Conservation (phyloP, 257 asterid genomes). For the Solanum virginianum region DNA sequence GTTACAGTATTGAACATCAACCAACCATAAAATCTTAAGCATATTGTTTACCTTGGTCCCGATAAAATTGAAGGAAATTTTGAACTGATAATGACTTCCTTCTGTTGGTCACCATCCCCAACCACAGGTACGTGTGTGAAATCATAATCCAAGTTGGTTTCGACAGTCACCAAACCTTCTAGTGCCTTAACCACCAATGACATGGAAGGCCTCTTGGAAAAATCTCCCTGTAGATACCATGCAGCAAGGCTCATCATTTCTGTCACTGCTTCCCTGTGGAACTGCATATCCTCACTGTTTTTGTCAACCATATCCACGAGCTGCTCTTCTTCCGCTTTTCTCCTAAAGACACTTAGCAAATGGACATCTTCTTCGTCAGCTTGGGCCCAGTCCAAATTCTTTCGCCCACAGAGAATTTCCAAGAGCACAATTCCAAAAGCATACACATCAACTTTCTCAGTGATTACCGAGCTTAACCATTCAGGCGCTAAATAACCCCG, state of each 20-base stretch:
- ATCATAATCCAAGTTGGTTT: background rate
- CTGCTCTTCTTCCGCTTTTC: background rate
- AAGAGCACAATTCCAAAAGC: background rate
- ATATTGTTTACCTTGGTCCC: conserved; percentile 2
- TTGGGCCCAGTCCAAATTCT: background rate
- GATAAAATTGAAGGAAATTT: background rate
- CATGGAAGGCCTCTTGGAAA: conserved; percentile 15
- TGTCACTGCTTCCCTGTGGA: background rate
- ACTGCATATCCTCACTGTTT: background rate
- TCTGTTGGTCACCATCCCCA: background rate
- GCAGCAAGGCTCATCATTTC: background rate
- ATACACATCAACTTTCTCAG: background rate
- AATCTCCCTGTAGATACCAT: background rate
- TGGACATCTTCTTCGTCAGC: background rate
- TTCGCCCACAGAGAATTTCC: background rate
- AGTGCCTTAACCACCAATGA: conserved; percentile 11
- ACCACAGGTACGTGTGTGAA: background rate
- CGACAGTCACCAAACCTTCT: conserved; percentile 4
- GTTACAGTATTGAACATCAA: background rate
- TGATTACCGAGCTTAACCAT: background rate
- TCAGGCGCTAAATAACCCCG: background rate
- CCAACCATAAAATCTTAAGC: background rate
- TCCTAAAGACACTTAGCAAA: too few relatives aligned
- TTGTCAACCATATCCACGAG: background rate
- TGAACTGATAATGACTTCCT: background rate